These are phyloP conservation scores for Serendipita sp. DNA, from an alignment of 768 basidiomycete genomes.

Conservation along the genomic window DNA sequence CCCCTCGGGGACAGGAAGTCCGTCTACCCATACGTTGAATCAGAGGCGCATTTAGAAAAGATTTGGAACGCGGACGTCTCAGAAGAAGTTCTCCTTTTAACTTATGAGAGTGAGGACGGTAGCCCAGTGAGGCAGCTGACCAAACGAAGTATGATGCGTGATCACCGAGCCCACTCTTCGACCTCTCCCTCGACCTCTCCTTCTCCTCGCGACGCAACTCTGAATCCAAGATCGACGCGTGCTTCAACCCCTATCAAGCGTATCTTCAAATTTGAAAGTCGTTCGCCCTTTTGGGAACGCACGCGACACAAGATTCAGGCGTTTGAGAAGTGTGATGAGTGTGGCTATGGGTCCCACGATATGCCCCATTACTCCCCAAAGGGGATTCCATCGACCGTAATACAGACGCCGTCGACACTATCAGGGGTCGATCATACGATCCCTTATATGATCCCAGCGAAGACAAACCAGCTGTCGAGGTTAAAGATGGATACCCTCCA, in stretches of 20 bases:
- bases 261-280: neutral
- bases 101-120: slow-evolving; percentile 4
- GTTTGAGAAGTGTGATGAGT: neutral
- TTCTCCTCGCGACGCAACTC: neutral
- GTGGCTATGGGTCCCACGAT: neutral
- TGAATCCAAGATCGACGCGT: neutral
- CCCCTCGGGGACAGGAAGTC: neutral
- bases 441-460: neutral
- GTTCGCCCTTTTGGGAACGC: neutral
- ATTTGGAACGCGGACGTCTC: neutral
- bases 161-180: neutral
- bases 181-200: neutral
- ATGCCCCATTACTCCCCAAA: neutral
- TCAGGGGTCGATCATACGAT: neutral
- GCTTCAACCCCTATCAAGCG: neutral
- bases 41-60: neutral
- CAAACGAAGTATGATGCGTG: slow-evolving; percentile 4
- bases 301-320: neutral
- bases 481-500: neutral
- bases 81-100: neutral
- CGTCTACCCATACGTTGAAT: neutral
- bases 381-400: neutral
- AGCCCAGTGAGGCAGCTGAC: neutral
- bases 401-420: neutral
- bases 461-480: neutral